These are phyloP conservation scores for Talaromyces proteolyticus DNA, from an alignment of 495 filamentous ascomycete genomes.

Conservation along the genomic window DNA sequence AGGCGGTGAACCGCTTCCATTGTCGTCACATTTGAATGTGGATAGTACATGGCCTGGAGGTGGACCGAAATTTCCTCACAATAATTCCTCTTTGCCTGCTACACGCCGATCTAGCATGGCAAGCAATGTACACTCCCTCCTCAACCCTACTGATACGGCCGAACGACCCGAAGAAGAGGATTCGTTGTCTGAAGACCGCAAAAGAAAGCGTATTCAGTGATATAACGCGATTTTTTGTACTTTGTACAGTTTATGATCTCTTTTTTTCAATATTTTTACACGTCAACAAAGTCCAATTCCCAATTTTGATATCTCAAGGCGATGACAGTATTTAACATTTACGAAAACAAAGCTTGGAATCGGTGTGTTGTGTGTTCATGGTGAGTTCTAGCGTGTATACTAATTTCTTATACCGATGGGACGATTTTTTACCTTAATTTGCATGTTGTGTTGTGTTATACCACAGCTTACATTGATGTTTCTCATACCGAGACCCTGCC, in stretches of 20 bases:
- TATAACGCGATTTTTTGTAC: slow-evolving; percentile 13
- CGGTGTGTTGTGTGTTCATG: not conserved
- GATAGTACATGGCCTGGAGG: slow-evolving; percentile 57
- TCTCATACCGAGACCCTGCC: too few relatives aligned
- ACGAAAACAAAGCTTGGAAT: not conserved
- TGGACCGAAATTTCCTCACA: slow-evolving; percentile 33
- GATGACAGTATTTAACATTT: not conserved
- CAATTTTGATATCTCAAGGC: not conserved
- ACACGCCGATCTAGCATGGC: slow-evolving; percentile 70
- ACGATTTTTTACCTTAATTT: not conserved
- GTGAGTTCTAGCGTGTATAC: not conserved
- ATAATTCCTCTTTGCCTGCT: slow-evolving; percentile 50
- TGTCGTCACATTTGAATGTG: slow-evolving; percentile 29
- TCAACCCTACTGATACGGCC: slow-evolving; percentile 82
- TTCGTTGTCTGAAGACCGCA: slow-evolving; percentile 57
- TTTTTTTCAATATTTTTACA: slow-evolving; percentile 5
- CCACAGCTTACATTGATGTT: too few relatives aligned
- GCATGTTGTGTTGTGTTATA: not conserved
- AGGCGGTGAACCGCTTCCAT: slow-evolving; percentile 39
- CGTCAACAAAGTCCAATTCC: not conserved
- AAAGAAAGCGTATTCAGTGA: slow-evolving; percentile 69
- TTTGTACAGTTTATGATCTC: slow-evolving; percentile 7
- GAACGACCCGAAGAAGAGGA: slow-evolving; percentile 67
- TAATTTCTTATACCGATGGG: not conserved
- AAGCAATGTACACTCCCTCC: slow-evolving; percentile 66